Conservation (phyloP, 805 yeast genomes). For the Pichia deserticola region DNA sequence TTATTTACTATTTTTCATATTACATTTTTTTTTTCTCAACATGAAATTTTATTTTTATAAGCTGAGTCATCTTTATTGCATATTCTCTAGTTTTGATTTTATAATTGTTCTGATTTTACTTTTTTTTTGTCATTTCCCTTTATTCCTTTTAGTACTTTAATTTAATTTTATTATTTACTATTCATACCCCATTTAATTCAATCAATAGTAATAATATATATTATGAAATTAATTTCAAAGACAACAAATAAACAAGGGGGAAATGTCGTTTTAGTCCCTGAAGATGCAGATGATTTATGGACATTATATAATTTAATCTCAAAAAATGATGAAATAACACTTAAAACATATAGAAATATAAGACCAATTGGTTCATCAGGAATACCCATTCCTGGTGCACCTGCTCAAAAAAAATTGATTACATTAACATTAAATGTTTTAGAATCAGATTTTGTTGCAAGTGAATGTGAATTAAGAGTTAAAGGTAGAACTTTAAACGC, state of each 20-base stretch:
- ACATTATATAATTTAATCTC: constrained; percentile 73
- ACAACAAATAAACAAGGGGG: constrained; percentile 57
- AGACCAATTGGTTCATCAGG: constrained; percentile 23
- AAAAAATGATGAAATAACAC: constrained; percentile 64
- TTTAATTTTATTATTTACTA: not conserved
- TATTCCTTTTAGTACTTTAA: not conserved
- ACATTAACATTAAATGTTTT: constrained; percentile 56
- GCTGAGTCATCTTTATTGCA: too few relatives aligned
- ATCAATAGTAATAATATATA: too few relatives aligned
- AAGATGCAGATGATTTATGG: constrained; percentile 92
- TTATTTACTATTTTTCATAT: too few relatives aligned
- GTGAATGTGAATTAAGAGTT: constrained; percentile 67
- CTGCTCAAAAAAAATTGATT: constrained; percentile 45
- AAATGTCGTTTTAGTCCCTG: constrained; percentile 58
- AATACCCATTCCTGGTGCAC: constrained; percentile 9
- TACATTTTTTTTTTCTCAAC: too few relatives aligned
- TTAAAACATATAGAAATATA: constrained; percentile 63
- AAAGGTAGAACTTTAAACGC: constrained; percentile 68
- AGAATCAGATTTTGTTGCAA: constrained; percentile 69
- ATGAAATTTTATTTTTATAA: too few relatives aligned
- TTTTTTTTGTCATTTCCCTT: too few relatives aligned
- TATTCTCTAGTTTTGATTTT: too few relatives aligned
- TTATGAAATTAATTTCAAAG: constrained; percentile 51
- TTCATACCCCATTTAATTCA: too few relatives aligned
- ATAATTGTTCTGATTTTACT: too few relatives aligned